Base-by-base conservation (phyloP, 176 grass and related monocot genomes). In the Bothriochloa decipiens region DNA sequence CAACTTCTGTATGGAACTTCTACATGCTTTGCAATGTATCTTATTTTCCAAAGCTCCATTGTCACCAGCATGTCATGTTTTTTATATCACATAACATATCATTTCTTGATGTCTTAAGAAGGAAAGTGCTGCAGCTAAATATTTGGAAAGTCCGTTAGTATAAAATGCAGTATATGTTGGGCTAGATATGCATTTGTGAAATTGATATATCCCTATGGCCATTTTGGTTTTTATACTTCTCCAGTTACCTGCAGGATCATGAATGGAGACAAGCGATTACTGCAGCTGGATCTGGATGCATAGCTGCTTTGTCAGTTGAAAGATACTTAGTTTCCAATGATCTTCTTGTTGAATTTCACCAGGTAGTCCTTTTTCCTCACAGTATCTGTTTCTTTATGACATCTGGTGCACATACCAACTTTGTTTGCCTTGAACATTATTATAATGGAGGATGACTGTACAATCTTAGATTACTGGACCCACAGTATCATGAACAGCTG, bases 291-390 rank as follows among this genome's bases (percentile, higher is more conserved):
- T 96, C 97, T 82, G 97, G 97, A 83, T 99, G 97, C 41, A 37
- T 92, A 71, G 97, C 97, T 78, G 97, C 97, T 82, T 94, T 99
- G 84, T 99, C 90, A 26, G 97, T 99, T 62, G 97, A 99, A 91
- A 96, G 97, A 99, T 99, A 99, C 82, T 90, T 99, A 70, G 91
- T 88, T 65, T 43, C 84, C 42, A 96, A 85, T 75, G 62, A 96
- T 85, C 93, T 99, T 81, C 88, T 99, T 90, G 29, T 99, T 65
- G 97, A 99, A 94, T 99, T 99, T 90, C 97, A 99, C 75, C 97
- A 96, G 91, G 97, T 96, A 33, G 55, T 58, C 26, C 6, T 62
- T 80, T 65, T 72, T 76, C 64, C 37, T 47, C 9, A 22, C 9
- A 75, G 1, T 22, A 67, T 57, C 9, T 76, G 35, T 68, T 75